Base-by-base conservation (phyloP, 257 asterid species). In the Solanum bulbocastanum region DNA sequence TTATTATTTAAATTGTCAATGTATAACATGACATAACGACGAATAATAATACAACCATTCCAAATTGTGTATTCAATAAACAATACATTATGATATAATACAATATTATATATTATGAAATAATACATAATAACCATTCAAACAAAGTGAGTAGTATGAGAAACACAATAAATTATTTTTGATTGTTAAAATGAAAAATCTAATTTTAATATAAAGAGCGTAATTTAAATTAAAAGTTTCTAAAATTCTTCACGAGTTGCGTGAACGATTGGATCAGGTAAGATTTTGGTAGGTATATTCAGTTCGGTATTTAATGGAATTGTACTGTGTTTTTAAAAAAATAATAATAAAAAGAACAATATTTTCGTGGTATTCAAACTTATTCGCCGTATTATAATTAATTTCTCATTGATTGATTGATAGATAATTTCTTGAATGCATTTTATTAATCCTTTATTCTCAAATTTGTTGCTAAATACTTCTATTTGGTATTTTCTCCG, bases 271-370 rank as follows among this genome's bases (percentile, higher is more conserved):
- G 25, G 25, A 56, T 56, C 11, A 20, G 65, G n/a, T 56, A 18
- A 6, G 10, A 56, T 56, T 16, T 52, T 6, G 10, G 68, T 60
- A 22, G 12, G 68, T 60, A 60, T 22, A 23, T 60, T 23, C 69
- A 60, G 7, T 60, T 60, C 0, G 69, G 30, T 23, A n/a, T 60
- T 60, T 52, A 8, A 60, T 22, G 30, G 13, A 60, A n/a, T 1
- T 60, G 30, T 23, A 23, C 1, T 16, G 1, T 6, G 0, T 49
- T 15, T 22, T 5, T 22, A 0, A 0, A 16, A 3, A 3, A 6
- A 52, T 0, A 18, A 20, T 11, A 42, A 42, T 42, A 13, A 44
- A 46, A 46, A 46, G 6, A 46, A 46, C 2, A 46, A 4, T 13
- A 20, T 18, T 20, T 56, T 18, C 5, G 65, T 20, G 65, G 25